Base-by-base conservation (phyloP, 306 rosid genomes). In the Mimosa bimucronata region DNA sequence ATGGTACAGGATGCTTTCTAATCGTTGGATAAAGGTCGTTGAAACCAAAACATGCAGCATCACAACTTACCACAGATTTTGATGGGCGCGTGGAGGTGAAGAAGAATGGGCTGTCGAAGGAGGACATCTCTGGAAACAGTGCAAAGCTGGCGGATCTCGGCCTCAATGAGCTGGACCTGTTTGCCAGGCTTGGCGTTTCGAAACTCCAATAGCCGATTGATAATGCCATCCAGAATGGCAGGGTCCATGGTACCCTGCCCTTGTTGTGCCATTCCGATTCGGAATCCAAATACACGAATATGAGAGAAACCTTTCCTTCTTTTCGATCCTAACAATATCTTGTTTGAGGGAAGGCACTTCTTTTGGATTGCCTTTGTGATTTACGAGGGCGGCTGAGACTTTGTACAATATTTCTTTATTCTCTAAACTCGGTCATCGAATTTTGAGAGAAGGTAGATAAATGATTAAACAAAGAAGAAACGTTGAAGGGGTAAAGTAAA, bases 21-120 rank as follows among this genome's bases (percentile, higher is more conserved):
- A 8, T 44, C 26, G 21, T 58, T 58, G 16, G 15, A 29, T 18
- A 25, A 71, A 64, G 21, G 38, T 13, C n/a, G 11, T 2, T 16
- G 44, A 65, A 65, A 65, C 70, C 42, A 65, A 79, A 9, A 18
- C 71, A 38, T 58, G 60, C 21, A 50, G 2, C 44, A 58, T 80
- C 28, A 44, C 16, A 61, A 68, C 50, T 9, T 81, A 85, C 88
- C 71, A 18, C 79, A 75, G 9, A 75, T 86, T 77, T 79, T 86
- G 75, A 86, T 79, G 23, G 88, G 88, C 38, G 86, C 82, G 71
- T 79, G 84, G 6, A 86, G 77, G 57, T 76, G 84, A 68, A 86
- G 65, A 2, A 86, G 66, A 76, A 72, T 79, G 71, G 88, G 88
- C 23, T 86, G 88, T 34, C 45, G 78, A 79, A 82, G 64, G 48